These are phyloP conservation scores for Hygrophila difformis DNA, from an alignment of 257 asterid species.

Conservation along the genomic window DNA sequence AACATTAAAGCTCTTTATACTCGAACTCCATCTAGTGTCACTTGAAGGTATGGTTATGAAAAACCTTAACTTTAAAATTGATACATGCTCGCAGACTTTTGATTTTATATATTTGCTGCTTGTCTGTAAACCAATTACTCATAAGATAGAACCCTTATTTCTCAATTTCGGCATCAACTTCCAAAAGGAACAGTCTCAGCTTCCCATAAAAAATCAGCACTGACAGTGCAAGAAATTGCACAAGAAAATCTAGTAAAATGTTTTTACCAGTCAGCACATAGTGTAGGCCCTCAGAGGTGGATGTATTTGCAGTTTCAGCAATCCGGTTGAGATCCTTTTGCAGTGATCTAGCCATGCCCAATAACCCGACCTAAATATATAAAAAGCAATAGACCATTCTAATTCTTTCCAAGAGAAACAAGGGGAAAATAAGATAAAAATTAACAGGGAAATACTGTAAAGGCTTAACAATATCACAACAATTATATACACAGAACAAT, in stretches of 20 bases:
- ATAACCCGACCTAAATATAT: conserved; percentile 63
- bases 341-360: conserved; percentile 87
- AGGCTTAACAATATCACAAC: not conserved
- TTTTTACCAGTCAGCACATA: conserved; percentile 85
- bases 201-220: conserved; percentile 2
- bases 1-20: not conserved
- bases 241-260: conserved; percentile 2
- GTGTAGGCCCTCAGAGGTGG: conserved; percentile 82
- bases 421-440: conserved; percentile 2
- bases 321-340: conserved; percentile 84
- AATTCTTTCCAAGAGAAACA: conserved; percentile 9
- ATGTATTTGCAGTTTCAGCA: conserved; percentile 90
- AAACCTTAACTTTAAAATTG: too few relatives aligned
- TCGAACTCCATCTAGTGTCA: not conserved
- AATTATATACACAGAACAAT: too few relatives aligned
- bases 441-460: conserved; percentile 1
- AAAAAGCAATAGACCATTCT: not conserved
- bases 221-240: conserved; percentile 5
- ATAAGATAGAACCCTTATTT: not conserved
- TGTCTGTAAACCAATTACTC: not conserved
- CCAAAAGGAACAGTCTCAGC: not conserved
- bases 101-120: too few relatives aligned
- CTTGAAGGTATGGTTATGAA: not conserved
- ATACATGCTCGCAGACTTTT: too few relatives aligned
- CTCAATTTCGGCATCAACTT: not conserved